A percentile compares a stretch with the other conserved stretches of the same genome.
phyloP scores from a whole-genome alignment of 345 rosid species.

The Capsella bursapastoris region DNA sequence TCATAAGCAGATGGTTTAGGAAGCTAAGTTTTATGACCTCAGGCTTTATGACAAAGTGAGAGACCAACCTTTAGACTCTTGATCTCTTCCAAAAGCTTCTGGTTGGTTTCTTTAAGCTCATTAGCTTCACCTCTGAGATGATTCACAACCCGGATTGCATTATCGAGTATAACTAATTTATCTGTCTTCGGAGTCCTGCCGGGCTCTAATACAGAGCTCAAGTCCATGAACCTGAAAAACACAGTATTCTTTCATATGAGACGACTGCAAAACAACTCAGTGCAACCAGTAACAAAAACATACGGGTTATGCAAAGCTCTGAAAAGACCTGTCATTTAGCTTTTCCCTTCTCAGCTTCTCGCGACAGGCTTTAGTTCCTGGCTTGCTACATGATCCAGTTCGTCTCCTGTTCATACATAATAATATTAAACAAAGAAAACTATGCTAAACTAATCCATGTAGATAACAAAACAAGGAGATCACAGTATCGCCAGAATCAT shows the following conservation, averaged over 20 bases:
- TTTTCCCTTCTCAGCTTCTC: constrained; percentile 89
- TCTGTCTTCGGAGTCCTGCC: constrained; percentile 79
- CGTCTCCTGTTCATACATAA: constrained; percentile 42
- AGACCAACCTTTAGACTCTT: constrained; percentile 74
- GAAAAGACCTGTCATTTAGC: constrained; percentile 73
- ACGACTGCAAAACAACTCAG: constrained; percentile 13
- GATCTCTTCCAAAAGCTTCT: constrained; percentile 73
- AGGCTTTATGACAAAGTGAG: constrained; percentile 7
- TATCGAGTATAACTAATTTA: constrained; percentile 78
- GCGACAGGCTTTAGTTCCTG: constrained; percentile 76
- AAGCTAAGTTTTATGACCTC: neutral
- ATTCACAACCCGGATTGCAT: constrained; percentile 75
- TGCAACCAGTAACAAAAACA: neutral
- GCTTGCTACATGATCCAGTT: constrained; percentile 45
- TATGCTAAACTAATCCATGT: neutral
- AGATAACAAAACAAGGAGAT: constrained; percentile 9
- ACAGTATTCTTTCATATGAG: neutral
- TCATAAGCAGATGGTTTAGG: neutral
- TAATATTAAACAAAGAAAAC: constrained; percentile 18
- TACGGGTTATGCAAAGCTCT: neutral
- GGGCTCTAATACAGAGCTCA: constrained; percentile 82
- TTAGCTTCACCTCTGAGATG: constrained; percentile 76
- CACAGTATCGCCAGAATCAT: neutral
- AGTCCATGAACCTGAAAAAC: constrained; percentile 68
- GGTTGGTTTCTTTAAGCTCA: constrained; percentile 82